Conservation (phyloP, 768 basidiomycete species). For the Phylloporus scabripes region DNA sequence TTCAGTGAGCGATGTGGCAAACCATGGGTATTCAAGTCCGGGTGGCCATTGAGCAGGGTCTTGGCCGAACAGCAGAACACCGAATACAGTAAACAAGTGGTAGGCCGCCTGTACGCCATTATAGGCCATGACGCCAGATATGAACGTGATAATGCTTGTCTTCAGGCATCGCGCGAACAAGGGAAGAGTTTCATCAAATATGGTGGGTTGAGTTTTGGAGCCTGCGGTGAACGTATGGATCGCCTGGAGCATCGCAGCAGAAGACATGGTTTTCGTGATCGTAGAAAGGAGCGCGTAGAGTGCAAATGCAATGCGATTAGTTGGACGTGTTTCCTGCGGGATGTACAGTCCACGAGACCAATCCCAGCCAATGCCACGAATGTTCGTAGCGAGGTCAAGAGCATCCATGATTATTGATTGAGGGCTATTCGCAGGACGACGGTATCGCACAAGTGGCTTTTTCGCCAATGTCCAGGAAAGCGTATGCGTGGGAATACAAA, state of each 20-base stretch:
- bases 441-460: background rate
- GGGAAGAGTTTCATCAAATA: slow-evolving; percentile 30
- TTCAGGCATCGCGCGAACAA: slow-evolving; percentile 27
- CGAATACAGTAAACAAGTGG: background rate
- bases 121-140: slow-evolving; percentile 42
- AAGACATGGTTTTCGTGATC: slow-evolving; percentile 32
- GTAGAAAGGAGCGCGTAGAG: slow-evolving; percentile 30
- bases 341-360: slow-evolving; percentile 40
- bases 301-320: slow-evolving; percentile 35
- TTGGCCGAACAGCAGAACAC: background rate
- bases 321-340: slow-evolving; percentile 36
- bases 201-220: slow-evolving; percentile 19
- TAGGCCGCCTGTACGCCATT: slow-evolving; percentile 33
- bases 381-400: slow-evolving; percentile 26
- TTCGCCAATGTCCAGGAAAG: background rate
- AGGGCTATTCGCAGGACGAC: background rate
- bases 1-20: background rate
- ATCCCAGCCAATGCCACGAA: slow-evolving; percentile 61
- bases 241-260: slow-evolving; percentile 41
- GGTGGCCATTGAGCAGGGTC: slow-evolving; percentile 1
- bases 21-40: background rate
- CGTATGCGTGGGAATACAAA: background rate
- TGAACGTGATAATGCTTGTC: slow-evolving; percentile 39
- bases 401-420: background rate
- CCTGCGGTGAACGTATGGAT: slow-evolving; percentile 37